phyloP scores from a whole-genome alignment of 1,284 basidiomycete genomes.

The Fomitopsis betulina region DNA sequence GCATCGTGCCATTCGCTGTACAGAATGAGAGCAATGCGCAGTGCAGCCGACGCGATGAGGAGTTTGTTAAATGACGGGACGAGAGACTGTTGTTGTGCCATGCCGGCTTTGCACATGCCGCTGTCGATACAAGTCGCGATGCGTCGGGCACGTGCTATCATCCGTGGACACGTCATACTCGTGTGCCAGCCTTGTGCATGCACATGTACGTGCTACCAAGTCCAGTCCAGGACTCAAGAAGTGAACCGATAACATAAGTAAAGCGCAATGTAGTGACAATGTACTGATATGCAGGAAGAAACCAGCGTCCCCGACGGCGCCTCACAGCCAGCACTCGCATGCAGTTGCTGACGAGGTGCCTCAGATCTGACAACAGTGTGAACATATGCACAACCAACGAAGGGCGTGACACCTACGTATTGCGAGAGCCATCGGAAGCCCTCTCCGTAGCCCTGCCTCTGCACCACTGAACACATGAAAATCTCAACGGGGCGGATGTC shows the following conservation, averaged over 20 bases:
- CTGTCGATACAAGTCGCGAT: background rate
- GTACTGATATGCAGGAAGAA: conserved; percentile 5
- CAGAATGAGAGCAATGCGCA: conserved; percentile 70
- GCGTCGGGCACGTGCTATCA: background rate
- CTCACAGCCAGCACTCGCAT: background rate
- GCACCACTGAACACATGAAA: conserved; percentile 99
- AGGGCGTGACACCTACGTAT: conserved; percentile 59
- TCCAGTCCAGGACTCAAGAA: conserved; percentile 11
- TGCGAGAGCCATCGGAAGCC: conserved; percentile 99
- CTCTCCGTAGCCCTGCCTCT: conserved; percentile 98
- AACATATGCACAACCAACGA: background rate
- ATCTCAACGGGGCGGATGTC: conserved; percentile 99
- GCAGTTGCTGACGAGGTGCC: background rate
- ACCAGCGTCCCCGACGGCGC: background rate
- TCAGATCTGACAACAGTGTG: conserved; percentile 26
- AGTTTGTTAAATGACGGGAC: conserved; percentile 48
- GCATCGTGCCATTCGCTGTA: conserved; percentile 90
- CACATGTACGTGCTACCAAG: background rate
- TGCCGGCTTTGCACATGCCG: background rate
- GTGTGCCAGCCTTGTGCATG: too few species aligned
- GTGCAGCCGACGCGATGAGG: conserved; percentile 46
- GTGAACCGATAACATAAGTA: conserved; percentile 13
- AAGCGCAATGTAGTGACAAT: conserved; percentile 9
- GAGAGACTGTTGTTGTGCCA: background rate
- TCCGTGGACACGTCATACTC: too few species aligned